Percentiles rank a stretch among this genome's conserved stretches.
phyloP scores from a whole-genome alignment of 2,329 filamentous ascomycete genomes.

The Fonsecaea nubica region DNA sequence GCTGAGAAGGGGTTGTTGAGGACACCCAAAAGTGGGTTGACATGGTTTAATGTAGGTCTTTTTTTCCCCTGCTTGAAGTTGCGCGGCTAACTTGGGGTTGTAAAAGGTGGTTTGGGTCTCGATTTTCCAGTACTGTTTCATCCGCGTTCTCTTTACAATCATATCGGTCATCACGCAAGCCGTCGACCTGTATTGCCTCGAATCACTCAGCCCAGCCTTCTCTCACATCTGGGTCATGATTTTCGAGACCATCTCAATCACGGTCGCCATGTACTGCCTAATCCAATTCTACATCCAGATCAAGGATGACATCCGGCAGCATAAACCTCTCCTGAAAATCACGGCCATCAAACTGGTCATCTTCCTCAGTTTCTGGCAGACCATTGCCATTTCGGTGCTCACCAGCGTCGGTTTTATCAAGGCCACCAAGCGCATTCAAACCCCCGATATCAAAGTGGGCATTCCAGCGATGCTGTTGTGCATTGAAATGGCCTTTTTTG shows the following conservation, averaged over 20 bases:
- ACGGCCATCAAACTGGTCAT: slow-evolving; percentile 88
- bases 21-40: slow-evolving; percentile 79
- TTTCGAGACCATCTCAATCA: slow-evolving; percentile 74
- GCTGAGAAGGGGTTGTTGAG: slow-evolving; percentile 71
- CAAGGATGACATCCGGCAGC: slow-evolving; percentile 68
- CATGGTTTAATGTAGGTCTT: slow-evolving; percentile 76
- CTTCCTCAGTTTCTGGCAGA: slow-evolving; percentile 90
- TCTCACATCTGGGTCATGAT: slow-evolving; percentile 81
- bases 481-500: slow-evolving; percentile 83
- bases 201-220: slow-evolving; percentile 77
- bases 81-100: slow-evolving; percentile 1
- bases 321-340: slow-evolving; percentile 79
- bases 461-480: slow-evolving; percentile 79
- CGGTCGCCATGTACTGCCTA: slow-evolving; percentile 86
- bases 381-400: slow-evolving; percentile 66
- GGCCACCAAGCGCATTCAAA: slow-evolving; percentile 66
- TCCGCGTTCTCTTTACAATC: slow-evolving; percentile 79
- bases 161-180: slow-evolving; percentile 76
- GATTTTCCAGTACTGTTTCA: slow-evolving; percentile 85
- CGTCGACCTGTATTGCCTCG: slow-evolving; percentile 75
- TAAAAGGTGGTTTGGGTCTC: slow-evolving; percentile 74
- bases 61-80: background rate
- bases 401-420: slow-evolving; percentile 69
- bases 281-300: slow-evolving; percentile 87
- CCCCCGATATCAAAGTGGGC: slow-evolving; percentile 79